Percentiles rank a stretch among this genome's conserved stretches.
Conservation (phyloP, 2,329 filamentous ascomycete species). For the Neonectria sp. region DNA sequence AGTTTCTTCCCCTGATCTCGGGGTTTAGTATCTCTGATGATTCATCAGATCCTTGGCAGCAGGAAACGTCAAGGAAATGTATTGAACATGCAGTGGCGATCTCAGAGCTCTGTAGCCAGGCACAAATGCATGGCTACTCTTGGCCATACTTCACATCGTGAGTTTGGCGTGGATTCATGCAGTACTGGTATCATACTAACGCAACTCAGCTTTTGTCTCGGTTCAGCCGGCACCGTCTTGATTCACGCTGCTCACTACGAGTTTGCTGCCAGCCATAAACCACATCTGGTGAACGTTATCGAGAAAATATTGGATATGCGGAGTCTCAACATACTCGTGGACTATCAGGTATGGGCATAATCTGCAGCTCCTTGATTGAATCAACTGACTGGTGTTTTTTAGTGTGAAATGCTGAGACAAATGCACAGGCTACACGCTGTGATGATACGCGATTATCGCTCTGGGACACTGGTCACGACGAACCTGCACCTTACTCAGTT, state of each 20-base stretch:
- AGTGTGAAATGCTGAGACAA: constrained; percentile 31
- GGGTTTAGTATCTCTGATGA: constrained; percentile 11
- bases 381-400: not conserved
- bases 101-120: constrained; percentile 20
- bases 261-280: not conserved
- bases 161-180: not conserved
- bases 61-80: constrained; percentile 31
- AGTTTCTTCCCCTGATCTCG: constrained; percentile 32
- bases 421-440: constrained; percentile 28
- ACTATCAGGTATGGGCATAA: constrained; percentile 19
- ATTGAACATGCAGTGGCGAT: constrained; percentile 22
- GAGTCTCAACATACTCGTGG: constrained; percentile 11
- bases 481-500: constrained; percentile 34
- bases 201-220: constrained; percentile 25
- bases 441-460: constrained; percentile 29
- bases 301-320: constrained; percentile 25
- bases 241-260: constrained; percentile 32
- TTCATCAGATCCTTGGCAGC: constrained; percentile 30
- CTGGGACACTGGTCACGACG: constrained; percentile 27
- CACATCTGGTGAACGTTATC: constrained; percentile 15
- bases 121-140: constrained; percentile 26
- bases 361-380: too few relatives aligned
- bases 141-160: constrained; percentile 35
- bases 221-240: constrained; percentile 29
- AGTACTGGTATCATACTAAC: not conserved